Evolutionary conservation across 345 rosid genomes (phyloP).

Genomic region (Corymbia maculata): DNA sequence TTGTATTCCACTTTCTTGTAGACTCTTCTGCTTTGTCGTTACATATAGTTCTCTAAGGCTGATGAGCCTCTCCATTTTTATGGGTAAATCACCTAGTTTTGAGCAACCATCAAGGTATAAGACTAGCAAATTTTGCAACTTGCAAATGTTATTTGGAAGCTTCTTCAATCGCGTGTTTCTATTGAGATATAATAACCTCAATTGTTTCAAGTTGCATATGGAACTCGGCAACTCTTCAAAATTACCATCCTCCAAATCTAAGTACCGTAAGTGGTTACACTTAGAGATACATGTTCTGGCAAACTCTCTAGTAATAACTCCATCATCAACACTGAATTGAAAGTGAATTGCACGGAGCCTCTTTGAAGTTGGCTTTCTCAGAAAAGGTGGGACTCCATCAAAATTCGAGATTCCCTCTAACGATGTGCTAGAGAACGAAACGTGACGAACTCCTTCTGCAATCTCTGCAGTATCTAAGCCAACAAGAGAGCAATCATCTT

Average conservation of each 20-base stretch:
- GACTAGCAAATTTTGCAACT: background rate
- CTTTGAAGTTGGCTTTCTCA: background rate
- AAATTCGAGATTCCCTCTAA: background rate
- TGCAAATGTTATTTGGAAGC: background rate
- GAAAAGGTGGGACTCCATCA: background rate
- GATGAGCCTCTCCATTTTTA: background rate
- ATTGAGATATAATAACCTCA: accelerated
- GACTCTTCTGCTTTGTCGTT: background rate
- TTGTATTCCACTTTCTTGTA: background rate
- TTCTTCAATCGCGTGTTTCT: background rate
- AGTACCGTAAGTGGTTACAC: background rate
- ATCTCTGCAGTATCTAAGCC: background rate
- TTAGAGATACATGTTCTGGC: background rate
- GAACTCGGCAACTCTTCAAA: background rate
- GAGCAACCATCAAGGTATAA: background rate
- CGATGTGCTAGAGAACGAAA: background rate
- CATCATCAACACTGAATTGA: background rate
- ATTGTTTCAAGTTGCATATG: background rate
- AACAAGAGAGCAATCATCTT: background rate
- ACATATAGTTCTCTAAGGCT: background rate
- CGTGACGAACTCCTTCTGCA: accelerated
- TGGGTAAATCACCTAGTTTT: background rate
- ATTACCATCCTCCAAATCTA: accelerated
- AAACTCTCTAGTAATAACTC: background rate
- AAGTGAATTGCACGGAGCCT: background rate